Evolutionary conservation across 2,329 filamentous ascomycete genomes (phyloP).

Genomic region (Hypoxylon sp.): DNA sequence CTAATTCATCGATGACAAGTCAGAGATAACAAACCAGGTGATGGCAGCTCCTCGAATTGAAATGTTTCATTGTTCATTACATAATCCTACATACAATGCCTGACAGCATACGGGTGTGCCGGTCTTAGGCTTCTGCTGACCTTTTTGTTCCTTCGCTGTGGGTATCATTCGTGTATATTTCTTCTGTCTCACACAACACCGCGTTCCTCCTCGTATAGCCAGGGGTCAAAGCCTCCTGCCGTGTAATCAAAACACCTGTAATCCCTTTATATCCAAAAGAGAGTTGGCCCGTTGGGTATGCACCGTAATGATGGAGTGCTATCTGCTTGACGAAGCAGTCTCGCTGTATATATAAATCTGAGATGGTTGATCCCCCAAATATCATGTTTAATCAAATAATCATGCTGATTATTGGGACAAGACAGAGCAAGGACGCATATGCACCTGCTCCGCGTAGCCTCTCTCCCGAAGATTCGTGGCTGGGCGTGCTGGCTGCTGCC

Average conservation of each 20-base stretch:
- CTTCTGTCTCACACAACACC: conserved; percentile 13
- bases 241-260: conserved; percentile 27
- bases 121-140: conserved; percentile 26
- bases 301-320: conserved; percentile 2
- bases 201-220: conserved; percentile 18
- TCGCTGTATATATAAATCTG: conserved; percentile 21
- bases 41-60: conserved; percentile 46
- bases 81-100: conserved; percentile 50
- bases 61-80: conserved; percentile 51
- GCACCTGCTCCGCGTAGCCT: conserved; percentile 42
- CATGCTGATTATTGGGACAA: conserved; percentile 45
- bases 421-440: conserved; percentile 41
- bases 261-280: conserved; percentile 17
- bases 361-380: conserved; percentile 12
- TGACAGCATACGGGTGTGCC: conserved; percentile 28
- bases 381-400: conserved; percentile 40
- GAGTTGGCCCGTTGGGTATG: conserved; percentile 1
- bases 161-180: conserved; percentile 50
- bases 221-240: conserved; percentile 10
- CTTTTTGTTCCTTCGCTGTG: conserved; percentile 29
- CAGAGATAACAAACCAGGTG: conserved; percentile 1
- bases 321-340: conserved; percentile 23
- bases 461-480: conserved; percentile 47
- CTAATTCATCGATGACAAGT: not conserved
- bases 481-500: conserved; percentile 22